Evolutionary conservation across 768 basidiomycete genomes (phyloP), one percentile per base, ranked within the genome.

Genomic region (Fomitopsis pulvina): DNA sequence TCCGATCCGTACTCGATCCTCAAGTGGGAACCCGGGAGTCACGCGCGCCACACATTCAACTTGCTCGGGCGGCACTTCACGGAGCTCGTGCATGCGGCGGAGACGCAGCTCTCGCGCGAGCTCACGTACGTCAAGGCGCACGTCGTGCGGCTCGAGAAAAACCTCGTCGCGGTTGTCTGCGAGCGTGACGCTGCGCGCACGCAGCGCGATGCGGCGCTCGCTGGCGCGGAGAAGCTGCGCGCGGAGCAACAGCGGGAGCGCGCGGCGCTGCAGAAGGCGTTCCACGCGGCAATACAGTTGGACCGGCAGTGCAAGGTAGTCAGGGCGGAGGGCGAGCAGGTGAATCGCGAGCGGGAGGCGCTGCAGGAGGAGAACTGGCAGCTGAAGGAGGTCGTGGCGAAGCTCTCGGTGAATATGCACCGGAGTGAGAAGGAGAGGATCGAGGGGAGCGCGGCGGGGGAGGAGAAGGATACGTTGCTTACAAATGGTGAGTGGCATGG

Each of bases 381-480:
- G 34, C 46, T 47, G n/a, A 25, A 27, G 18, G 46, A 47, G 46
- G 46, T 32, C 20, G 34, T 47, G 22, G 46, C 46, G 32, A 29
- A 27, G 24, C 21, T 24, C 3, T 29, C 46, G 30, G 18, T 18
- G 14, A 37, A 37, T 6, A 11, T 29, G 34, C 25, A 18, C 14
- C 6, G 10, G 43, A 9, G 27, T 44, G 26, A 41, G 22, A 9
- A 11, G 25, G 43, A 18, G 22, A 5, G 34, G 43, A 44, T 5
- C 16, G 43, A 29, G 43, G 16, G 43, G 25, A 27, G 9, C 11
- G 7, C 27, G 7, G 9, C 43, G 10, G 25, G 14, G n/a, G 8
- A 14, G 43, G 22, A n/a, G 8, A n/a, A 27, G 25, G 25, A 29
- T 44, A 11, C 18, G 7, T 11, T 44, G 25, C 27, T 44, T 8